These are phyloP conservation scores for Scleromitrula shiraiana DNA, from an alignment of 2,329 filamentous ascomycete species.

Conservation along the genomic window DNA sequence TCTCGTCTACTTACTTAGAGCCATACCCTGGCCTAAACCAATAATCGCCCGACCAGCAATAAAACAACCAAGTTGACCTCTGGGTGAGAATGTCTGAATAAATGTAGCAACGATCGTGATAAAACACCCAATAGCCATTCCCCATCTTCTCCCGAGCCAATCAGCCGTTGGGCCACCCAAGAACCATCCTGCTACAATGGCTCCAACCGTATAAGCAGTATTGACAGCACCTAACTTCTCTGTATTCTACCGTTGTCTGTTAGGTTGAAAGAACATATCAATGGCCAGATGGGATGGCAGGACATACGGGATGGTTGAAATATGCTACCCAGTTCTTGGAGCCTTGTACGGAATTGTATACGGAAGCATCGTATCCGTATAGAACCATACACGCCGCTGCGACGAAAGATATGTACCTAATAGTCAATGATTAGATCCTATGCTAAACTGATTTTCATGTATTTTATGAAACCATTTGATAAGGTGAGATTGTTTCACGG, in stretches of 20 bases:
- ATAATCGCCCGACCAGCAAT: conserved; percentile 62
- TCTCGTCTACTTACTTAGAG: conserved; percentile 49
- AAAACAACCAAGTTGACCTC: conserved; percentile 54
- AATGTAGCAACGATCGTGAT: conserved; percentile 61
- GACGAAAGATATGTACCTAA: conserved; percentile 61
- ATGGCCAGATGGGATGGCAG: not conserved
- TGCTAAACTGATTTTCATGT: no score
- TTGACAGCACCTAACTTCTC: conserved; percentile 51
- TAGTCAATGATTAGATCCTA: not conserved
- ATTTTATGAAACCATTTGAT: no score
- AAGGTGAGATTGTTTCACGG: no score
- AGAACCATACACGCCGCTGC: conserved; percentile 66
- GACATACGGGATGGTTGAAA: conserved; percentile 39
- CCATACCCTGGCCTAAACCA: conserved; percentile 60
- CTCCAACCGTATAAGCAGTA: conserved; percentile 63
- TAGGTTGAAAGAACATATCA: not conserved
- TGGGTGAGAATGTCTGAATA: conserved; percentile 58
- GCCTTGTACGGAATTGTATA: conserved; percentile 65
- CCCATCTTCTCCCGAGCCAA: conserved; percentile 51
- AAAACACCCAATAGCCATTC: conserved; percentile 57
- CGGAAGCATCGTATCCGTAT: conserved; percentile 67
- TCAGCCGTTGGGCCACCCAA: conserved; percentile 55
- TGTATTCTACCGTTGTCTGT: conserved; percentile 16
- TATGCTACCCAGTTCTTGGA: conserved; percentile 58
- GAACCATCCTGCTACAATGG: conserved; percentile 61